These are phyloP conservation scores for Suhomyces ambrosiae DNA, from an alignment of 1,139 yeast genomes.

Conservation along the genomic window DNA sequence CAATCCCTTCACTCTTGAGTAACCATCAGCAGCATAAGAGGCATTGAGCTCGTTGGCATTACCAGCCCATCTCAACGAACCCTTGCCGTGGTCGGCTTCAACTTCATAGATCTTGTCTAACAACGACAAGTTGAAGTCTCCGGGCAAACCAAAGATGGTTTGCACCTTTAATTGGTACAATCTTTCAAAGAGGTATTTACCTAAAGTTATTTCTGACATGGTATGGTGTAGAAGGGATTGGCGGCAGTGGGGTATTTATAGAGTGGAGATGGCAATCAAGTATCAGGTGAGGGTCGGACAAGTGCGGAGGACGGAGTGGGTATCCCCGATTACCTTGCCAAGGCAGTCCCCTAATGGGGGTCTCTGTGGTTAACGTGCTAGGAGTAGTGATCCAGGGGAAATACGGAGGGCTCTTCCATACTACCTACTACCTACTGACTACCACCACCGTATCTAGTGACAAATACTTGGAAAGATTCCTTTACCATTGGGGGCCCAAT, in stretches of 20 bases:
- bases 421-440: too few relatives aligned
- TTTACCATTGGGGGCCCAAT: too few relatives aligned
- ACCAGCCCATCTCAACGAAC: conserved; percentile 43
- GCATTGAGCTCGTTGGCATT: conserved; percentile 48
- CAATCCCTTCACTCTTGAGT: conserved; percentile 41
- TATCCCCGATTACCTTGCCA: too few relatives aligned
- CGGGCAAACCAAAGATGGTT: conserved; percentile 47
- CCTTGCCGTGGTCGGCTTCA: conserved; percentile 17
- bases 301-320: not conserved
- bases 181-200: conserved; percentile 48
- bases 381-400: too few relatives aligned
- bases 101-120: conserved; percentile 37
- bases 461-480: too few relatives aligned
- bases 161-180: conserved; percentile 42
- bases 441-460: too few relatives aligned
- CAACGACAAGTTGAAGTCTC: conserved; percentile 42
- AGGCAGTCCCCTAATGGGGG: too few relatives aligned
- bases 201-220: conserved; percentile 44
- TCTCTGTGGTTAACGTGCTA: too few relatives aligned
- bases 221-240: not conserved
- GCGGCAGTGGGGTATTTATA: not conserved
- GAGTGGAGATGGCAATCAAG: not conserved
- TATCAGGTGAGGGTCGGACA: not conserved
- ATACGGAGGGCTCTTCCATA: too few relatives aligned
- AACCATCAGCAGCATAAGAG: conserved; percentile 48